These are phyloP conservation scores for Sporothrix luriei DNA, from an alignment of 2,329 filamentous ascomycete species.

Conservation along the genomic window DNA sequence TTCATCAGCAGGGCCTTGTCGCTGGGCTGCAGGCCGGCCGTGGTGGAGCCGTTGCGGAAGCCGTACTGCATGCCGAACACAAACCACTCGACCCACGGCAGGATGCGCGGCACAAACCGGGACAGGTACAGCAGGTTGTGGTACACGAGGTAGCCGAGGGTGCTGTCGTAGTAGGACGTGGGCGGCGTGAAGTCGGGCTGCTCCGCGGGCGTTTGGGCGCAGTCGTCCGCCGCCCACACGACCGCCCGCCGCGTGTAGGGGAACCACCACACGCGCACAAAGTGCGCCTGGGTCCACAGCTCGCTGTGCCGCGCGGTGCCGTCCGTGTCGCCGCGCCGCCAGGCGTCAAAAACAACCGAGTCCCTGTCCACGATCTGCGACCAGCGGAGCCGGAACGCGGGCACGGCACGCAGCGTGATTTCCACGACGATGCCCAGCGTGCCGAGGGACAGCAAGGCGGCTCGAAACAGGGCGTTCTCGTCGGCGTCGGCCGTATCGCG, in stretches of 20 bases:
- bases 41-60: conserved; percentile 65
- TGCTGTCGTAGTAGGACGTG: conserved; percentile 76
- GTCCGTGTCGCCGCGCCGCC: conserved; percentile 71
- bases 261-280: conserved; percentile 96
- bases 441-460: conserved; percentile 82
- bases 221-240: conserved; percentile 85
- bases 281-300: conserved; percentile 84
- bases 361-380: conserved; percentile 76
- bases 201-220: conserved; percentile 54
- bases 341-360: conserved; percentile 62
- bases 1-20: conserved; percentile 88
- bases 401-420: conserved; percentile 79
- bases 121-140: conserved; percentile 84
- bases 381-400: conserved; percentile 85
- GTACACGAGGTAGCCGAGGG: conserved; percentile 84
- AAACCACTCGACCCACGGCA: conserved; percentile 93
- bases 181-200: conserved; percentile 55
- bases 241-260: conserved; percentile 88
- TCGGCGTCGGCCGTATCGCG: conserved; percentile 72
- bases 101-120: conserved; percentile 73
- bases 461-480: conserved; percentile 75
- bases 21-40: conserved; percentile 74
- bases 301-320: conserved; percentile 64
- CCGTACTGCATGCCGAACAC: conserved; percentile 98
- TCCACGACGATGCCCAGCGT: conserved; percentile 90